Conservation (phyloP, 2,329 filamentous ascomycete species). For the Lecanoromycetidae sp. region DNA sequence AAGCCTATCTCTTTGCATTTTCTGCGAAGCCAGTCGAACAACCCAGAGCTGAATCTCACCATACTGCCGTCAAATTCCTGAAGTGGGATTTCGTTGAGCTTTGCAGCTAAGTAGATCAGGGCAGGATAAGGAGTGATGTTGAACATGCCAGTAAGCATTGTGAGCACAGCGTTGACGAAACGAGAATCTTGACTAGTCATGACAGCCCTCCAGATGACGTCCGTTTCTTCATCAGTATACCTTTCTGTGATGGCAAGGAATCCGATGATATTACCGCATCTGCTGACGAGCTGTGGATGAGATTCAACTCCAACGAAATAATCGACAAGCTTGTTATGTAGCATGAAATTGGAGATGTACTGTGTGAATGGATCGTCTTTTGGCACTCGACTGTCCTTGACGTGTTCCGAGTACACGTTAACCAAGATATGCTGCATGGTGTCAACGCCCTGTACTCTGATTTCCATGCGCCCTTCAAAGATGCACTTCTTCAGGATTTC, state of each 20-base stretch:
- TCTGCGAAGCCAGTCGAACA: slow-evolving; percentile 36
- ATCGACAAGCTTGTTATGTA: slow-evolving; percentile 59
- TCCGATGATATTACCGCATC: slow-evolving; percentile 71
- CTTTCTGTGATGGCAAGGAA: slow-evolving; percentile 71
- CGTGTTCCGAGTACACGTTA: slow-evolving; percentile 48
- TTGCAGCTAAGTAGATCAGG: slow-evolving; percentile 54
- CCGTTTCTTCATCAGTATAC: slow-evolving; percentile 57
- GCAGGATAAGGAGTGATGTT: slow-evolving; percentile 31
- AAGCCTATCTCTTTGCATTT: slow-evolving; percentile 9
- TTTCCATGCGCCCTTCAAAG: slow-evolving; percentile 76
- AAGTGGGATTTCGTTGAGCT: slow-evolving; percentile 54
- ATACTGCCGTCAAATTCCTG: slow-evolving; percentile 50
- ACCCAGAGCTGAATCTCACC: slow-evolving; percentile 47
- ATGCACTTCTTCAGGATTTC: slow-evolving; percentile 58
- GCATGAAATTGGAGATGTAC: slow-evolving; percentile 58
- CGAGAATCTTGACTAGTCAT: slow-evolving; percentile 70
- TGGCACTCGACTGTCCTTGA: slow-evolving; percentile 28
- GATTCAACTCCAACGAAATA: slow-evolving; percentile 86
- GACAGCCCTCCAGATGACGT: slow-evolving; percentile 32
- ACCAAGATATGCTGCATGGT: slow-evolving; percentile 61
- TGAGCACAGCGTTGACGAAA: slow-evolving; percentile 66
- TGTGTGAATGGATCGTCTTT: slow-evolving; percentile 45
- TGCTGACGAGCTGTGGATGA: slow-evolving; percentile 75
- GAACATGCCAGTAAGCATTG: slow-evolving; percentile 47
- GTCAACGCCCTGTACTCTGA: slow-evolving; percentile 68